A percentile compares a stretch with the other conserved stretches of the same genome.
Conservation (phyloP, 306 rosid genomes). For the Cucumis cinereus region DNA sequence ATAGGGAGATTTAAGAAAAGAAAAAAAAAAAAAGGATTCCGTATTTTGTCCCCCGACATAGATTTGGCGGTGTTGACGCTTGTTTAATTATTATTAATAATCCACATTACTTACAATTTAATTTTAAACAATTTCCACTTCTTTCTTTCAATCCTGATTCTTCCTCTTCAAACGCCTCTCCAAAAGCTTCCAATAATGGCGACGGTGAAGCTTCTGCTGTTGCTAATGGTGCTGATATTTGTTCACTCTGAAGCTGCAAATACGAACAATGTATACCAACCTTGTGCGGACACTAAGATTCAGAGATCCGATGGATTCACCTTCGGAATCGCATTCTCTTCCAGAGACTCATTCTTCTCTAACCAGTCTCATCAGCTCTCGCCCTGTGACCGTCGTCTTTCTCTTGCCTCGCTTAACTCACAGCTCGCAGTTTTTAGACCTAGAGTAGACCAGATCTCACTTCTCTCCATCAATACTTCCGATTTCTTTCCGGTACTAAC, state of each 20-base stretch:
- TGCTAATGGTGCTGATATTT: neutral
- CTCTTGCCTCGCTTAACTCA: conserved; percentile 34
- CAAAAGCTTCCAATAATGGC: conserved; percentile 11
- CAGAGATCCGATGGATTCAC: conserved; percentile 66
- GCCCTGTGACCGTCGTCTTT: conserved; percentile 59
- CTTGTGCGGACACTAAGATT: conserved; percentile 51
- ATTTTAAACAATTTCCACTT: neutral
- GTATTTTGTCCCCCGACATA: no score
- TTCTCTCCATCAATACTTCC: conserved; percentile 49
- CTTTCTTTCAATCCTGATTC: neutral
- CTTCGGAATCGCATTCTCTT: conserved; percentile 53
- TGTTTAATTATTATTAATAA: neutral
- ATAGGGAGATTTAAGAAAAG: no score
- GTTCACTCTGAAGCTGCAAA: conserved; percentile 13
- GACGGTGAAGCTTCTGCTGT: conserved; percentile 7
- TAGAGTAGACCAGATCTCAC: conserved; percentile 65
- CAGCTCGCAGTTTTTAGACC: conserved; percentile 57
- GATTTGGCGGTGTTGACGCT: no score
- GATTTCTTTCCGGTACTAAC: conserved; percentile 37
- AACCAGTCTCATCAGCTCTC: conserved; percentile 51
- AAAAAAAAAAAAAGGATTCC: no score
- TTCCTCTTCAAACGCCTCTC: neutral
- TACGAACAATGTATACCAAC: conserved; percentile 42
- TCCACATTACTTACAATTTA: neutral
- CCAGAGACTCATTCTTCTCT: conserved; percentile 31